These are phyloP conservation scores for Lithospermum erythrorhizon DNA, from an alignment of 257 asterid genomes.

Conservation along the genomic window DNA sequence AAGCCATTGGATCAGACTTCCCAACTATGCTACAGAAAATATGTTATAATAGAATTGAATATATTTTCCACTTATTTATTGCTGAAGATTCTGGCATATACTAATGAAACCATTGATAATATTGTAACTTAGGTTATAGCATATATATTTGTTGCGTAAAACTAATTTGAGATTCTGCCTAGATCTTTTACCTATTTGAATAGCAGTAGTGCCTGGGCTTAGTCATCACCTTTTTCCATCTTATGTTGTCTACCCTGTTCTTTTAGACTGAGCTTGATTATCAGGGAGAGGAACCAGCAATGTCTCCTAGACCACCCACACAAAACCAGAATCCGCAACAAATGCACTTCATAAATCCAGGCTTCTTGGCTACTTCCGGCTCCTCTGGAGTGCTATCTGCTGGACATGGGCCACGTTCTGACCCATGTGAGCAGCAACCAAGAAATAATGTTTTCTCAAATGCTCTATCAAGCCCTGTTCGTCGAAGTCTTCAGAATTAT, in stretches of 20 bases:
- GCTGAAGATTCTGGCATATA: background rate
- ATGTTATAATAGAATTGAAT: too few relatives aligned
- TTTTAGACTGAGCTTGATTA: constrained; percentile 31
- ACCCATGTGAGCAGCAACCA: constrained; percentile 28
- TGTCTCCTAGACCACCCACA: constrained; percentile 28
- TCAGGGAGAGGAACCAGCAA: constrained; percentile 31
- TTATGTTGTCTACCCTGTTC: background rate
- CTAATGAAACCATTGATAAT: too few relatives aligned
- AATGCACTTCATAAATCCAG: constrained; percentile 21
- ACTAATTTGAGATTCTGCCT: background rate
- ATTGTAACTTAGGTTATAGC: too few relatives aligned
- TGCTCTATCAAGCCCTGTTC: constrained; percentile 41
- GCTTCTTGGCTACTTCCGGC: constrained; percentile 19
- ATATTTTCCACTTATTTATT: background rate
- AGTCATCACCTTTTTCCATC: background rate
- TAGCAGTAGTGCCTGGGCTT: background rate
- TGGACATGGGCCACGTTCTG: constrained; percentile 18
- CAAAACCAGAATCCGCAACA: constrained; percentile 26
- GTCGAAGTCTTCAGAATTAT: constrained; percentile 35
- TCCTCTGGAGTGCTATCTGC: constrained; percentile 18
- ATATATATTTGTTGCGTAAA: background rate
- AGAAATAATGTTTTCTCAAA: constrained; percentile 36
- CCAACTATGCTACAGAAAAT: too few relatives aligned
- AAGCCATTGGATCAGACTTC: too few relatives aligned
- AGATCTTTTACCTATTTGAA: background rate